Evolutionary conservation across 129 eudicot species (phyloP).

Genomic region (Silybum marianum): DNA sequence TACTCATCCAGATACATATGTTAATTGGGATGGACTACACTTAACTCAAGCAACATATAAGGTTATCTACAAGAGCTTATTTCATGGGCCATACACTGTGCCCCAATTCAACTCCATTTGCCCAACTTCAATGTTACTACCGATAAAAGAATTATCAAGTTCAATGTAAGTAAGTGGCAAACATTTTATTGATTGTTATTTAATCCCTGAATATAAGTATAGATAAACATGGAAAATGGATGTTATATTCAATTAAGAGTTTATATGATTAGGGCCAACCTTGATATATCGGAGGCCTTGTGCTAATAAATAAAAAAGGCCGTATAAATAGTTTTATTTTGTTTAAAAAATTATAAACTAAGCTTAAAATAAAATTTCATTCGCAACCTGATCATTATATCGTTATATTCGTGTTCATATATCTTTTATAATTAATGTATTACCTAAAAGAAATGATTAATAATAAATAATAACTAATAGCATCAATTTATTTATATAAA

Average conservation of each 20-base stretch:
- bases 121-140: not conserved
- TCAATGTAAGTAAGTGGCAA: constrained; percentile 7
- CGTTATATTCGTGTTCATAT: too few species aligned
- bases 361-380: too few species aligned
- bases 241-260: not conserved
- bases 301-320: too few species aligned
- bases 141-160: constrained; percentile 12
- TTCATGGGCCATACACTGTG: constrained; percentile 34
- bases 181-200: not conserved
- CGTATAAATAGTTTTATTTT: too few species aligned
- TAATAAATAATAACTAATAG: too few species aligned
- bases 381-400: too few species aligned
- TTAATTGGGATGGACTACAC: constrained; percentile 42
- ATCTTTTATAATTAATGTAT: too few species aligned
- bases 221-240: not conserved
- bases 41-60: constrained; percentile 34
- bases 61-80: constrained; percentile 38
- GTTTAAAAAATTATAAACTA: too few species aligned
- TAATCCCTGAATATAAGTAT: not conserved
- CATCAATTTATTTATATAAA: too few species aligned
- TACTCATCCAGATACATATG: constrained; percentile 19
- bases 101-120: constrained; percentile 31
- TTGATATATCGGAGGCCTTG: too few species aligned
- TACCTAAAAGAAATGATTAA: too few species aligned
- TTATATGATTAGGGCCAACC: too few species aligned